Percentiles rank a stretch among this genome's conserved stretches.
Evolutionary conservation across 2,329 filamentous ascomycete genomes (phyloP).

Genomic region (Colletotrichum liriopes): DNA sequence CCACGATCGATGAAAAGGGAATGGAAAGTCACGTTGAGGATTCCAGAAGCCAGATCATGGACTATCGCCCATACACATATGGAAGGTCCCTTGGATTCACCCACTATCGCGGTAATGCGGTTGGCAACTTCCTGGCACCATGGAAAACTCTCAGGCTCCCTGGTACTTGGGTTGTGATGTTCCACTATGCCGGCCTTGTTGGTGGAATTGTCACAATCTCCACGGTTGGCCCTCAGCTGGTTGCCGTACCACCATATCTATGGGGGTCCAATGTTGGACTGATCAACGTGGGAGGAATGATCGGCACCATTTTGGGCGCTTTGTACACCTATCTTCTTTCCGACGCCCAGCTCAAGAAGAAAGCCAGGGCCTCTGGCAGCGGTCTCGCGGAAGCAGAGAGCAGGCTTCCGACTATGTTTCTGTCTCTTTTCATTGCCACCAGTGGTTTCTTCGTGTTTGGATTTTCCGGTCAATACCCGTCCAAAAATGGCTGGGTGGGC

Average conservation of each 20-base stretch:
- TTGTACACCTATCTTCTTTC: slow-evolving; percentile 48
- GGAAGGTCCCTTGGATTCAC: slow-evolving; percentile 44
- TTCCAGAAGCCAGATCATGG: background rate
- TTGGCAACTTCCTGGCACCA: slow-evolving; percentile 47
- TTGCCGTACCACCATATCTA: slow-evolving; percentile 51
- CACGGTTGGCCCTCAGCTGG: slow-evolving; percentile 51
- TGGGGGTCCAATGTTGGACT: slow-evolving; percentile 54
- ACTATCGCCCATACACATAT: slow-evolving; percentile 18
- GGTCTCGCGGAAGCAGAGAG: slow-evolving; percentile 54
- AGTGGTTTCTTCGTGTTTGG: slow-evolving; percentile 55
- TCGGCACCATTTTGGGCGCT: slow-evolving; percentile 50
- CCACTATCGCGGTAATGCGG: slow-evolving; percentile 43
- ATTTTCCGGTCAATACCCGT: slow-evolving; percentile 54
- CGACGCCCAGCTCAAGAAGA: slow-evolving; percentile 46
- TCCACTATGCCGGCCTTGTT: slow-evolving; percentile 56
- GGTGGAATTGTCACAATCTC: slow-evolving; percentile 55
- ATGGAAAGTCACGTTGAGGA: slow-evolving; percentile 27
- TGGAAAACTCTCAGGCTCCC: slow-evolving; percentile 52
- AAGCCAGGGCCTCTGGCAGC: slow-evolving; percentile 45
- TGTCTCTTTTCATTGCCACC: slow-evolving; percentile 50
- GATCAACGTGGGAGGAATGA: slow-evolving; percentile 53
- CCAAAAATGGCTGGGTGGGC: slow-evolving; percentile 52
- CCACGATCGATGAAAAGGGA: slow-evolving; percentile 27
- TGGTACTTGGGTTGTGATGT: slow-evolving; percentile 54
- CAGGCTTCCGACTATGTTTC: slow-evolving; percentile 51